Evolutionary conservation across 140 eudicot species (phyloP).

Genomic region (Ambrosia hybrid): DNA sequence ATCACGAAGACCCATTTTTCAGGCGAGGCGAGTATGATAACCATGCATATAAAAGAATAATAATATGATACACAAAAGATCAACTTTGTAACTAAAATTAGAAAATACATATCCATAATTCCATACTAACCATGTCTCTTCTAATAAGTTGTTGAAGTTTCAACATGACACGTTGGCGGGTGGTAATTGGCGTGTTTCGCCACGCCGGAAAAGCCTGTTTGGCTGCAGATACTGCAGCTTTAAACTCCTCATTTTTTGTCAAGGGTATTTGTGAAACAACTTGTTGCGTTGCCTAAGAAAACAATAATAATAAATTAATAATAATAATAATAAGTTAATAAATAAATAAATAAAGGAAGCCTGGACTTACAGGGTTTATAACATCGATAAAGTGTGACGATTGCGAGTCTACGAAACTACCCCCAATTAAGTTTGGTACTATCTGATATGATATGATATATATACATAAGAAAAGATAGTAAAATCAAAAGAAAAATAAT

Average conservation of each 20-base stretch:
- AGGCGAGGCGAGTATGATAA: too few relatives aligned
- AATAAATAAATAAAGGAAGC: conserved; percentile 1
- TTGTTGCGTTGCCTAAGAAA: conserved; percentile 78
- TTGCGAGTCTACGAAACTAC: conserved; percentile 73
- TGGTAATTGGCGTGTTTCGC: conserved; percentile 82
- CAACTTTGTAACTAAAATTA: not conserved
- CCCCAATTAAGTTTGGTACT: conserved; percentile 82
- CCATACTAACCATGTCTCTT: conserved; percentile 69
- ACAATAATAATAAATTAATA: not conserved
- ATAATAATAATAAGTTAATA: too few relatives aligned
- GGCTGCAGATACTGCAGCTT: conserved; percentile 94
- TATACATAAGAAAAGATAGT: too few relatives aligned
- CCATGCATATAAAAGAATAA: not conserved
- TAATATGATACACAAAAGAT: not conserved
- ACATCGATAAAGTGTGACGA: conserved; percentile 73
- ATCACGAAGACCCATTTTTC: too few relatives aligned
- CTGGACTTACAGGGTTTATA: conserved; percentile 71
- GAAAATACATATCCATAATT: not conserved
- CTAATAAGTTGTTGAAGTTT: conserved; percentile 88
- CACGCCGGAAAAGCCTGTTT: conserved; percentile 80
- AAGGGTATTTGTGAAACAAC: conserved; percentile 83
- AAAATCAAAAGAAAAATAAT: too few relatives aligned
- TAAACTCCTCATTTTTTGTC: conserved; percentile 71
- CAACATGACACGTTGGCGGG: conserved; percentile 89
- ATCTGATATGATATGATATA: conserved; percentile 42